Percentiles rank a stretch among this genome's conserved stretches.
Evolutionary conservation across 441 rosid genomes (phyloP).

Genomic region (Aleurites moluccanus): DNA sequence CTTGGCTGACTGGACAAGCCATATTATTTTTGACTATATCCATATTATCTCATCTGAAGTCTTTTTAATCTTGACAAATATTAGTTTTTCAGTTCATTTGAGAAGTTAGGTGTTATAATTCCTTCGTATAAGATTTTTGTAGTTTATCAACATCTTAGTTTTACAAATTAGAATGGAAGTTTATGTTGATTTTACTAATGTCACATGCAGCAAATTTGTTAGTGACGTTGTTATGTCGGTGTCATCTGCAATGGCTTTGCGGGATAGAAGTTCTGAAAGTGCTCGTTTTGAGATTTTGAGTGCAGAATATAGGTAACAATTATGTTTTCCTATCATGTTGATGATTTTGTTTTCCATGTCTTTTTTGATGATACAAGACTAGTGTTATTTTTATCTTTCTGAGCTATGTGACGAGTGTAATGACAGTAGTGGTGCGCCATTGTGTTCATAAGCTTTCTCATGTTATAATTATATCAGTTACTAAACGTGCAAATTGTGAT

Average conservation of each 20-base stretch:
- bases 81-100: conserved; percentile 4
- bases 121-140: conserved; percentile 1
- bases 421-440: not conserved
- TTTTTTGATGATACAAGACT: not conserved
- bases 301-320: conserved; percentile 68
- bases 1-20: not conserved
- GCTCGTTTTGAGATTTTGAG: conserved; percentile 90
- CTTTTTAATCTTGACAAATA: not conserved
- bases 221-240: conserved; percentile 84
- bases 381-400: not conserved
- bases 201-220: conserved; percentile 77
- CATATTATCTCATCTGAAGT: not conserved
- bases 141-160: not conserved
- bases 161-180: not conserved
- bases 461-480: not conserved
- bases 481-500: not conserved
- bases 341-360: not conserved
- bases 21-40: not conserved
- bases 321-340: not conserved
- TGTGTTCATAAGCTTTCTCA: not conserved
- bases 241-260: conserved; percentile 84
- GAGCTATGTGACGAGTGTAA: not conserved
- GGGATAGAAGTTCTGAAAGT: conserved; percentile 94
- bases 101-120: conserved; percentile 4
- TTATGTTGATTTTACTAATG: conserved; percentile 26